These are phyloP conservation scores for Starmera dryadoides DNA, from an alignment of 805 yeast species.

Conservation along the genomic window DNA sequence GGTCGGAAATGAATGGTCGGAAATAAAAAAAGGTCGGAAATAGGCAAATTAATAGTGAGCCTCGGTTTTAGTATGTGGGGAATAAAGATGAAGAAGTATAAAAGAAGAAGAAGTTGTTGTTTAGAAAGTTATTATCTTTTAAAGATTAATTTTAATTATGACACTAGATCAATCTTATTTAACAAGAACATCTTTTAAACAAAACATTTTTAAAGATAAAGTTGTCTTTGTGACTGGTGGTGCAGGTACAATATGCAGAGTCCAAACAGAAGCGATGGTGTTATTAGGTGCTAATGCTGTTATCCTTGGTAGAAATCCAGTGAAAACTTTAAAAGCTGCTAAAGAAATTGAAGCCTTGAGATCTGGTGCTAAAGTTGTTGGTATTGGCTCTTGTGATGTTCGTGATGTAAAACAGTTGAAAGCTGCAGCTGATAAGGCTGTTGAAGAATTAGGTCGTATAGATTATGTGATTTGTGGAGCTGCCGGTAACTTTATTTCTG, in stretches of 20 bases:
- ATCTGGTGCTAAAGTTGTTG: slow-evolving; percentile 59
- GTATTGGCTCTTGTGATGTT: slow-evolving; percentile 72
- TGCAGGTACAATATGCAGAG: slow-evolving; percentile 92
- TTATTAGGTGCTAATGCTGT: slow-evolving; percentile 82
- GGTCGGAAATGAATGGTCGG: too few species aligned
- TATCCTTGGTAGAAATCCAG: slow-evolving; percentile 70
- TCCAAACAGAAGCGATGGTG: slow-evolving; percentile 80
- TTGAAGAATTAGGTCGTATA: slow-evolving; percentile 62
- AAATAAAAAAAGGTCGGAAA: too few species aligned
- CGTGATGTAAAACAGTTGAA: slow-evolving; percentile 55
- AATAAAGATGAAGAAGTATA: too few species aligned
- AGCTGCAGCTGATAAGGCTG: slow-evolving; percentile 59
- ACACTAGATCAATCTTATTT: slow-evolving; percentile 21
- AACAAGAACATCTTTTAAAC: slow-evolving; percentile 33
- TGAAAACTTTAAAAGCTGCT: slow-evolving; percentile 63
- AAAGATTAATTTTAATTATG: neutral
- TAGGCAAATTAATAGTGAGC: too few species aligned
- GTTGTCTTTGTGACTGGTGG: slow-evolving; percentile 94
- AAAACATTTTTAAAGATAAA: slow-evolving; percentile 70
- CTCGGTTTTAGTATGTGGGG: too few species aligned
- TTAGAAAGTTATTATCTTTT: too few species aligned
- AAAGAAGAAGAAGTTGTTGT: too few species aligned
- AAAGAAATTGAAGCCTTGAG: slow-evolving; percentile 52
- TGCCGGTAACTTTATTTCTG: slow-evolving; percentile 87
- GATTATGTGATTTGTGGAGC: slow-evolving; percentile 93